Conservation (phyloP, 441 rosid species). For the Populus trichocarpa region DNA sequence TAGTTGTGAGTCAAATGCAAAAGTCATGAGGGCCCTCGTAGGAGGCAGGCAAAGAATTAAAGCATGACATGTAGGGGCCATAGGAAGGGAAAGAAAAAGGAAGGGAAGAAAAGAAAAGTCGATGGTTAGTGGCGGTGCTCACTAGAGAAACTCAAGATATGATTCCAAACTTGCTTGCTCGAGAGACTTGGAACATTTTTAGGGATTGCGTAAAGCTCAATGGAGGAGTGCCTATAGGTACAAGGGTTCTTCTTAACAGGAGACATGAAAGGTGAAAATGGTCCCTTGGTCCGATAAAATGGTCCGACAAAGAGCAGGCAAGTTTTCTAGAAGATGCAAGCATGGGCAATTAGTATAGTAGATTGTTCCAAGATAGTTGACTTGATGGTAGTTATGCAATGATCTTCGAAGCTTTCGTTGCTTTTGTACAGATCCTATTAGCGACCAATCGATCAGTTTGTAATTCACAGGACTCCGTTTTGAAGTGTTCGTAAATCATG, state of each 20-base stretch:
- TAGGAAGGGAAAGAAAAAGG: neutral
- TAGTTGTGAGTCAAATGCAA: neutral
- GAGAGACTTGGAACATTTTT: constrained; percentile 36
- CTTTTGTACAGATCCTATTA: too few relatives aligned
- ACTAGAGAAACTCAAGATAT: constrained; percentile 17
- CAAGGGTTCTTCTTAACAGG: neutral
- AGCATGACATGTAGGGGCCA: constrained; percentile 14
- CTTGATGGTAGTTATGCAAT: neutral
- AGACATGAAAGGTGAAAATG: constrained; percentile 15
- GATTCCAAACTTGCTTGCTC: constrained; percentile 47
- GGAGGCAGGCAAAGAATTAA: neutral
- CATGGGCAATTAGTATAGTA: constrained; percentile 5
- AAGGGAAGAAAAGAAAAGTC: neutral
- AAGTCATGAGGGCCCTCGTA: neutral
- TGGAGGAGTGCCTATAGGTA: neutral
- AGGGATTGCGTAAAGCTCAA: constrained; percentile 49
- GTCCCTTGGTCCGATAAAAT: constrained; percentile 18
- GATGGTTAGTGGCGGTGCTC: neutral
- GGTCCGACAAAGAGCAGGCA: constrained; percentile 37
- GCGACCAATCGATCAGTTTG: too few relatives aligned
- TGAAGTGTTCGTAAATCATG: too few relatives aligned
- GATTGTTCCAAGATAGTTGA: neutral
- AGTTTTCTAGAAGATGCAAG: constrained; percentile 20
- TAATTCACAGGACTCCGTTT: too few relatives aligned
- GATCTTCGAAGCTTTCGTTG: neutral